Evolutionary conservation across 208 protist species (phyloP).

Genomic region (Leishmania braziliensis): DNA sequence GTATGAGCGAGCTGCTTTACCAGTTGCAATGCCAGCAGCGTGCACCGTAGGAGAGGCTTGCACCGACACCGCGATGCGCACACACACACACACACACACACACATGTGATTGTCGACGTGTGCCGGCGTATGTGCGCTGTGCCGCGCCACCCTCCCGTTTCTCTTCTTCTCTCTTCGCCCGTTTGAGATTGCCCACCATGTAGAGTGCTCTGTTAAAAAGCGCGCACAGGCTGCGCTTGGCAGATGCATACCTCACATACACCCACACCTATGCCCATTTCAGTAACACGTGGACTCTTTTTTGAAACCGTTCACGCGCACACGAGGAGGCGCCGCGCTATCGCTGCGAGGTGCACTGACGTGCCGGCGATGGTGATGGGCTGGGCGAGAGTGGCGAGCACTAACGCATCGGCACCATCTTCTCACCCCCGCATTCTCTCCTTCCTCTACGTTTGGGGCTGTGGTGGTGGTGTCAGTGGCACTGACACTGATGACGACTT

Average conservation of each 20-base stretch:
- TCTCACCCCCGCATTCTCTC: not conserved
- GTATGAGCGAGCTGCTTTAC: constrained; percentile 58
- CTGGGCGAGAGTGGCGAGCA: not conserved
- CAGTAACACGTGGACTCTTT: not conserved
- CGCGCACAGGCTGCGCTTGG: not conserved
- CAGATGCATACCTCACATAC: not conserved
- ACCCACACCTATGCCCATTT: not conserved
- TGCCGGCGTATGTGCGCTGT: not conserved
- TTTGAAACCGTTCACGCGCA: not conserved
- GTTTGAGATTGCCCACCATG: not conserved
- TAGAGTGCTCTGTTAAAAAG: not conserved
- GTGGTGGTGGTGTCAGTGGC: not conserved
- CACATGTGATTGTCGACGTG: not conserved
- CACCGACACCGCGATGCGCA: not conserved
- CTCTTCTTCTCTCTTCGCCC: not conserved
- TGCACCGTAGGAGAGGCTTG: constrained; percentile 1
- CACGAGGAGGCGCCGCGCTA: not conserved
- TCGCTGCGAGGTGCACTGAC: not conserved
- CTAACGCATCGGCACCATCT: not conserved
- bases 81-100: not conserved
- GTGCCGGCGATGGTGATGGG: not conserved
- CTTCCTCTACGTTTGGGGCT: not conserved
- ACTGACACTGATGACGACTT: not conserved
- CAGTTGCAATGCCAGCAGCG: constrained; percentile 10
- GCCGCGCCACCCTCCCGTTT: not conserved